A percentile compares a stretch with the other conserved stretches of the same genome.
phyloP scores from a whole-genome alignment of 108 stramenopile species.

The Nitzschia sp. region DNA sequence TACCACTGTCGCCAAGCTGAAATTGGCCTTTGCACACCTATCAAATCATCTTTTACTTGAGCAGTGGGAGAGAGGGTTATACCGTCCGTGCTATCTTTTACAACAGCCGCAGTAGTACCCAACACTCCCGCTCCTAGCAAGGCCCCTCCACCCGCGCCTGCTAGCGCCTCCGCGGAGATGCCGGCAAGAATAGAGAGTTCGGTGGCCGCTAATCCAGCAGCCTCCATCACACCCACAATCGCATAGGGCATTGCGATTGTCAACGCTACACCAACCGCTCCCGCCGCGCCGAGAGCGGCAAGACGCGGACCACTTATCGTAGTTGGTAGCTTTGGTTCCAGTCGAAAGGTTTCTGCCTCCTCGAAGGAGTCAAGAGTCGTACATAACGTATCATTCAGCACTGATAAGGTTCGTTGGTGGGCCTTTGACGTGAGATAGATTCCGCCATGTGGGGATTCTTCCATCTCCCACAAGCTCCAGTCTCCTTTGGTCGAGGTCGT shows the following conservation, averaged over 20 bases:
- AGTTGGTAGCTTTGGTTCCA: conserved; percentile 26
- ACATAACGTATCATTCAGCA: conserved; percentile 1
- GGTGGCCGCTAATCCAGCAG: conserved; percentile 16
- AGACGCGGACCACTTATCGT: conserved; percentile 22
- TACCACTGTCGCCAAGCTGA: conserved; percentile 27
- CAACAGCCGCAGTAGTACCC: conserved; percentile 13
- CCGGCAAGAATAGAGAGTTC: conserved; percentile 18
- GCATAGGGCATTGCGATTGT: conserved; percentile 35
- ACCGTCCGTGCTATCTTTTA: background rate
- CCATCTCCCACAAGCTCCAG: conserved; percentile 28
- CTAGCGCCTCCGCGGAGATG: conserved; percentile 16
- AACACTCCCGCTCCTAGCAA: conserved; percentile 24
- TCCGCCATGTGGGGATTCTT: conserved; percentile 21
- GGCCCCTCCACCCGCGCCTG: conserved; percentile 14
- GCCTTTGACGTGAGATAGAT: conserved; percentile 21
- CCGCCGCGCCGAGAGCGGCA: conserved; percentile 15
- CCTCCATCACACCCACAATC: conserved; percentile 25
- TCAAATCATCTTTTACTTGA: conserved; percentile 2
- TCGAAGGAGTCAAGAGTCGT: conserved; percentile 16
- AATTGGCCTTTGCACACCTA: conserved; percentile 19
- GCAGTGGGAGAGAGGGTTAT: background rate
- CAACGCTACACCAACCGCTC: conserved; percentile 21
- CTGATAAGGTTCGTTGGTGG: conserved; percentile 21
- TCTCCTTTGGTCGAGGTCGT: conserved; percentile 26
- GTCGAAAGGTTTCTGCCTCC: conserved; percentile 13